Evolutionary conservation across 2,329 filamentous ascomycete genomes (phyloP), one percentile per base, ranked within the genome.

Genomic region (Neonectria coccinea): DNA sequence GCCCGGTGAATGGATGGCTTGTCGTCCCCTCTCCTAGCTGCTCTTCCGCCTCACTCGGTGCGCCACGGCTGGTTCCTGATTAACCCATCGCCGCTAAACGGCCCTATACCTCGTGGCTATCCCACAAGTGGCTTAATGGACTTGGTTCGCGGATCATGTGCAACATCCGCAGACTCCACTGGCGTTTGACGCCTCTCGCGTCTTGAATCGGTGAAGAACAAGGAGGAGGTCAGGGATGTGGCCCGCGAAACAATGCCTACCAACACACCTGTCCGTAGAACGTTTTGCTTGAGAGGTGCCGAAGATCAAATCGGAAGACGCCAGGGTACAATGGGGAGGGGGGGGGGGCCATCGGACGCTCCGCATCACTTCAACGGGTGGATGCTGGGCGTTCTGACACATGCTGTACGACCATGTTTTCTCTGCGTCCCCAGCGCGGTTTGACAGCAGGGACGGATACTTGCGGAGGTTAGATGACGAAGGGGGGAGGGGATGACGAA

Each of bases 101-200:
- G 54, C 65, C 61, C 61, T 70, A 67, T 58, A 58, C 61, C 67
- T 69, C 54, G 62, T 65, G 56, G 62, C 71, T 71, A 73, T 69
- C 63, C 71, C 64, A 55, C 70, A 74, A 69, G 64, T 39, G 68
- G 71, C 45, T 69, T 72, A 74, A 75, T 60, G 41, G 66, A 56
- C 65, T 63, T 63, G 54, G 42, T 51, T 73, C 68, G 65, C 70
- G 66, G 64, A 75, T 75, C 72, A 75, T 75, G 73, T 74, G 73
- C 70, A 75, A 74, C 73, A 75, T 74, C 71, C 67, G 69, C 63
- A 68, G 66, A 67, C 67, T 72, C 73, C 73, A 75, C 73, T 65
- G 73, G 71, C 73, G 71, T 75, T 68, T 74, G 72, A 75, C 73
- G 71, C 71, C 70, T 73, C 67, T 71, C 58, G 59, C 65, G 63